These are phyloP conservation scores for Emmonsiellopsis sp. DNA, from an alignment of 2,329 filamentous ascomycete genomes.

Conservation along the genomic window DNA sequence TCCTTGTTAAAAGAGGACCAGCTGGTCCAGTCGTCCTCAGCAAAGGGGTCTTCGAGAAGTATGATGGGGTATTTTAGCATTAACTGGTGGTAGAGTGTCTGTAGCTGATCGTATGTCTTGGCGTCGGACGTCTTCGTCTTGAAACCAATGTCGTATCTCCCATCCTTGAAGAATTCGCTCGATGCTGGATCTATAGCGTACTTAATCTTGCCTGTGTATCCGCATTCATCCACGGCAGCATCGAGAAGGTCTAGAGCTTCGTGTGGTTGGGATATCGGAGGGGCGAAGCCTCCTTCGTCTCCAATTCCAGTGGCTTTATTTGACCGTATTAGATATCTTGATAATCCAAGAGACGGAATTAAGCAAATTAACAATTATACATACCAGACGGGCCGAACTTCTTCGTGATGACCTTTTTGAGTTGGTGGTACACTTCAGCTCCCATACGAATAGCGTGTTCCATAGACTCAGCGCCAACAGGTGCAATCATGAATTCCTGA, in stretches of 20 bases:
- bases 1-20: slow-evolving; percentile 28
- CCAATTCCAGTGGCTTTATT: slow-evolving; percentile 22
- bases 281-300: slow-evolving; percentile 30
- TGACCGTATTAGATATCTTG: not conserved
- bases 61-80: slow-evolving; percentile 29
- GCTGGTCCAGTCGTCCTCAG: slow-evolving; percentile 30
- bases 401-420: slow-evolving; percentile 22
- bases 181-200: slow-evolving; percentile 35
- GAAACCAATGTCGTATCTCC: slow-evolving; percentile 29
- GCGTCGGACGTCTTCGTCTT: slow-evolving; percentile 20
- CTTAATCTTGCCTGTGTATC: slow-evolving; percentile 25
- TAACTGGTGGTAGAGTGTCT: slow-evolving; percentile 22
- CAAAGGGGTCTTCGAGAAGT: slow-evolving; percentile 34
- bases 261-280: slow-evolving; percentile 24
- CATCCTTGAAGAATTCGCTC: slow-evolving; percentile 27
- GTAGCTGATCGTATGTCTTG: slow-evolving; percentile 19
- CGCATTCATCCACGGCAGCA: slow-evolving; percentile 17
- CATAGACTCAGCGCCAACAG: slow-evolving; percentile 15
- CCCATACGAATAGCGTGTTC: slow-evolving; percentile 21
- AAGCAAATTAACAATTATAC: not conserved
- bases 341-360: not conserved
- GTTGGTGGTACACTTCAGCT: slow-evolving; percentile 23
- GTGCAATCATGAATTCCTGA: slow-evolving; percentile 32
- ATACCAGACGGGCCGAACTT: slow-evolving; percentile 21
- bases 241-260: slow-evolving; percentile 26